Base-by-base conservation (phyloP, 306 rosid genomes). In the Vigna hirtella region DNA sequence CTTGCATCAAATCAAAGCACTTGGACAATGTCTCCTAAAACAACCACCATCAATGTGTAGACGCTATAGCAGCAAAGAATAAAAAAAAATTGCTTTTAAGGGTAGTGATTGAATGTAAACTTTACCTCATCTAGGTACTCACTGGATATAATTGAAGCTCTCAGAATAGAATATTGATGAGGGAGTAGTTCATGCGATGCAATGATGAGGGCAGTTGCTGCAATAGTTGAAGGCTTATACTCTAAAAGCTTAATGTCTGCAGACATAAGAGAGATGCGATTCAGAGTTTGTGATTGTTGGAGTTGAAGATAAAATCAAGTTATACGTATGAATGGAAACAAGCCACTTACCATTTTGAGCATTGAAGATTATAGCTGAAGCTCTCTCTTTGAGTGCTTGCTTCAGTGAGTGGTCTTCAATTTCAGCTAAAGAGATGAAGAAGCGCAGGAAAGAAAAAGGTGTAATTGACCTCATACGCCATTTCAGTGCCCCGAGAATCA, bases 401-500 rank as follows among this genome's bases (percentile, higher is more conserved):
- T 70, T 77, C n/a, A 74, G 51, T 68, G 87, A 42, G 50, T 72
- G 83, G 38, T 85, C 88, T 36, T 85, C 81, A 28, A 89, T 59
- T 20, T 89, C 85, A 34, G 84, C 68, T 45, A 74, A 76, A 66
- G 90, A 85, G 42, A 85, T 13, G 38, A 90, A 89, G 89, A 85
- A 90, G 56, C 81, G 47, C 80, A 90, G 70, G 82, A 92, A 92
- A 45, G 91, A 85, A 66, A 92, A 90, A 10, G 97, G 97, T 26
- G 96, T 92, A 9, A 89, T 82, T 32, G 93, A 86, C 74, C 93
- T 90, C 93, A 92, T 85, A 40, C 91, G 88, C 97, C 97, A 92
- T 16, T 85, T 53, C 53, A 92, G 82, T 30, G 91, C 68, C 32
- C 90, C 93, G 1, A 92, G 96, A 79, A 92, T 80, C 22, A 87